phyloP scores from a whole-genome alignment of 2,329 filamentous ascomycete genomes.

The Calonectria hongkongensis region DNA sequence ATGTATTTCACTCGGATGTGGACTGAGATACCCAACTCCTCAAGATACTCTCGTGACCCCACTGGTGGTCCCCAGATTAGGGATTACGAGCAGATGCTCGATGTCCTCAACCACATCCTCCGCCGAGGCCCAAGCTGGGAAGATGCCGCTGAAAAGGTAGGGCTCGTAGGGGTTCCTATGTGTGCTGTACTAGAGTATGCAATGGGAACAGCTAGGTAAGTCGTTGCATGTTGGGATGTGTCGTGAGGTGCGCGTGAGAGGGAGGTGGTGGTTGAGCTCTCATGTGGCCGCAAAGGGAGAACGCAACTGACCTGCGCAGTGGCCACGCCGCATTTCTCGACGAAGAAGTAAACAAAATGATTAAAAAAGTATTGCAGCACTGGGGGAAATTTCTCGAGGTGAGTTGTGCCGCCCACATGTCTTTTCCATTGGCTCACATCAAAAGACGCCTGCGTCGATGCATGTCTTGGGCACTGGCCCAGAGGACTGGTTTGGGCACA shows the following conservation, averaged over 20 bases:
- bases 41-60: slow-evolving; percentile 77
- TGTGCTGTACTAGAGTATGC: slow-evolving; percentile 72
- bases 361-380: slow-evolving; percentile 73
- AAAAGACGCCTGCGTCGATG: slow-evolving; percentile 71
- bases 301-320: slow-evolving; percentile 46
- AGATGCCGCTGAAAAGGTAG: slow-evolving; percentile 69
- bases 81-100: slow-evolving; percentile 80
- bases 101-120: slow-evolving; percentile 77
- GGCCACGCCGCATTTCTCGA: slow-evolving; percentile 74
- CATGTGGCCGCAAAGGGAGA: not conserved
- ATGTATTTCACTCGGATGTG: slow-evolving; percentile 83
- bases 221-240: slow-evolving; percentile 2
- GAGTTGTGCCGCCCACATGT: slow-evolving; percentile 32
- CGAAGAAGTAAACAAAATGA: slow-evolving; percentile 71
- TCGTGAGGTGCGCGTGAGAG: too few relatives aligned
- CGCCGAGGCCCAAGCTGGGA: slow-evolving; percentile 71
- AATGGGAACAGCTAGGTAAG: slow-evolving; percentile 72
- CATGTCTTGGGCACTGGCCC: slow-evolving; percentile 66
- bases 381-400: slow-evolving; percentile 74
- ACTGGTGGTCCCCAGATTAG: slow-evolving; percentile 78
- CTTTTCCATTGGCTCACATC: slow-evolving; percentile 4
- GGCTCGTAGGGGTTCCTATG: slow-evolving; percentile 73
- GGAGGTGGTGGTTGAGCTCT: too few relatives aligned
- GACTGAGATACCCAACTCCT: slow-evolving; percentile 76
- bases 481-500: slow-evolving; percentile 74